Evolutionary conservation across 306 rosid genomes (phyloP), one percentile per base, ranked within the genome.

Genomic region (Begonia loranthoides): DNA sequence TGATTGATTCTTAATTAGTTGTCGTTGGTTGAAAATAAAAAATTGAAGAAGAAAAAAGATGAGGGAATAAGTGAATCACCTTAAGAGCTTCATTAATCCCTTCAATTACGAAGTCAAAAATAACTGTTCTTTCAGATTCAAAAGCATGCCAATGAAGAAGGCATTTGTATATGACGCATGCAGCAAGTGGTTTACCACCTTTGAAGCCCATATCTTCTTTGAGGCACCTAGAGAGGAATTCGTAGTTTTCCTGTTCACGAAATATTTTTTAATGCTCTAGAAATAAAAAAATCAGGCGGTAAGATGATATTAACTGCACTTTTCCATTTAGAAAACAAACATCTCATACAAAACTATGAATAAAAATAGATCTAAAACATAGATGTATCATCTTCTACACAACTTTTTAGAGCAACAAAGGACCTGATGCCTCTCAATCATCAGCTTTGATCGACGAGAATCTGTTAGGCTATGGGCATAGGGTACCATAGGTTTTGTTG

Each of bases 71-170:
- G 59, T 41, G 59, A 59, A 53, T 71, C 58, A 83, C 99, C 99
- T 79, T 86, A 58, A 90, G 55, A 68, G 62, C 86, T 13, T 80
- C 95, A 66, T 83, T 90, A 57, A 83, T 78, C 62, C 95, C 88
- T 65, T 86, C 94, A 44, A 90, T 90, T 64, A 90, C 76, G 71
- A 71, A 82, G 75, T 90, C 94, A 66, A 90, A 90, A 59, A 90
- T 86, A 66, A 79, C 76, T 51, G 99, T 90, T 58, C 99, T 79
- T 62, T 90, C 99, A 45, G 88, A 86, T 75, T 90, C 99, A 45
- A 90, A 90, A 59, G 94, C 85, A 74, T 74, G 99, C 99, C 99
- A 90, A 51, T 90, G 88, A 78, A 82, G 94, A 75, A 90, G 95
- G 60, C 95, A 82, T 60, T 66, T 78, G 81, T 82, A 86, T 63